Conservation (phyloP, 1,284 basidiomycete species). For the Boletellus deceptivus region DNA sequence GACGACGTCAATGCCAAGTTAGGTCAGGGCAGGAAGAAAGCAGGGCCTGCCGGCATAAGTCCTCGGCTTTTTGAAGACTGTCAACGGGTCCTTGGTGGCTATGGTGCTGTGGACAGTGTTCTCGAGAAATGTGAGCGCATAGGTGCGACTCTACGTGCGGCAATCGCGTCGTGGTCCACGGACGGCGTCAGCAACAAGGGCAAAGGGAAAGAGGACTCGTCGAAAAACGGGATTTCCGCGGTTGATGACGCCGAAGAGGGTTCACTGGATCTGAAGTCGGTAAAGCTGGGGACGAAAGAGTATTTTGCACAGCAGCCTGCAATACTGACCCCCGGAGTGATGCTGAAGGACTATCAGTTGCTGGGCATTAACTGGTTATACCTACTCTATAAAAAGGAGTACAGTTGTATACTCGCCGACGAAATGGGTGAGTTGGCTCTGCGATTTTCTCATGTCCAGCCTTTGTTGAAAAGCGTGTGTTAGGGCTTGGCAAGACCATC, state of each 20-base stretch:
- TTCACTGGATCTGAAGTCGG: conserved; percentile 53
- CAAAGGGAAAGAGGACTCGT: conserved; percentile 33
- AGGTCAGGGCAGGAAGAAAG: conserved; percentile 80
- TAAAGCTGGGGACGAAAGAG: conserved; percentile 49
- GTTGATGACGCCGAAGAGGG: conserved; percentile 54
- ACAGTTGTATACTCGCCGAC: conserved; percentile 96
- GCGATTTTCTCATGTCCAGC: neutral
- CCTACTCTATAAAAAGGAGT: conserved; percentile 76
- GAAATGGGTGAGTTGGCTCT: conserved; percentile 78
- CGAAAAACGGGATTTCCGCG: conserved; percentile 25
- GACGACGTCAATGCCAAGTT: conserved; percentile 80
- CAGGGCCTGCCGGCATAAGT: conserved; percentile 78
- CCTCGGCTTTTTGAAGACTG: conserved; percentile 90
- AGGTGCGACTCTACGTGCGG: conserved; percentile 62
- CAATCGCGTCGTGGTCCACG: conserved; percentile 79
- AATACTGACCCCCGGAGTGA: conserved; percentile 66
- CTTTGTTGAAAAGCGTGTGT: neutral
- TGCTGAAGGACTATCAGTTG: conserved; percentile 95
- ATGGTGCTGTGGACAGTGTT: conserved; percentile 87
- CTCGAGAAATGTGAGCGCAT: conserved; percentile 87
- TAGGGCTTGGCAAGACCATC: conserved; percentile 95
- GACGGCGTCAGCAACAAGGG: conserved; percentile 42
- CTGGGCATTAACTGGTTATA: conserved; percentile 98
- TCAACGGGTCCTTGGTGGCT: conserved; percentile 85
- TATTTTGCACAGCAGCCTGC: conserved; percentile 78